Evolutionary conservation across 331 rosid species (phyloP).

Genomic region (Malus hybrid): DNA sequence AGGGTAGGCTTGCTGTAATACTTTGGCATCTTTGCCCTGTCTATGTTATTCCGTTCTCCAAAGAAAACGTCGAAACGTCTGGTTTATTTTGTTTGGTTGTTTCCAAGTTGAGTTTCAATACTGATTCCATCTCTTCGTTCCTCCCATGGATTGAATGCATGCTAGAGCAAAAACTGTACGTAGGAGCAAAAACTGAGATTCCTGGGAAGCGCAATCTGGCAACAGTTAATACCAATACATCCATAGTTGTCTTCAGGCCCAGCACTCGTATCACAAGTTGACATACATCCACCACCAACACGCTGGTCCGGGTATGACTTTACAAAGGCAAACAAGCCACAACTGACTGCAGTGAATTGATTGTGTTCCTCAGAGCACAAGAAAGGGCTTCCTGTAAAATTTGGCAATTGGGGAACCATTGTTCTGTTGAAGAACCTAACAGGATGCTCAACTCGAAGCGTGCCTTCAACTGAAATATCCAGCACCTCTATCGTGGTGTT

Average conservation of each 20-base stretch:
- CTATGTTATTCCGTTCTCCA: too few species aligned
- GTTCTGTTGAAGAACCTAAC: neutral
- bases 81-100: too few species aligned
- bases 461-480: neutral
- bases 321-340: neutral
- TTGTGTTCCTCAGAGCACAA: neutral
- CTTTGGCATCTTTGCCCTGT: too few species aligned
- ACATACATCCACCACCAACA: too few species aligned
- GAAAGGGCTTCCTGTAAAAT: conserved; percentile 9
- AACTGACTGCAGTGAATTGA: conserved; percentile 9
- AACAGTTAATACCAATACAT: neutral
- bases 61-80: too few species aligned
- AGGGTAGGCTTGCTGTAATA: too few species aligned
- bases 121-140: too few species aligned
- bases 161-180: too few species aligned
- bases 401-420: neutral
- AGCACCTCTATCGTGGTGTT: neutral
- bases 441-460: neutral
- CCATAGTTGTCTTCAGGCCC: neutral
- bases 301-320: neutral
- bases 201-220: neutral
- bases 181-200: neutral
- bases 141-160: too few species aligned
- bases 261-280: too few species aligned
- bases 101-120: too few species aligned